Base-by-base conservation (phyloP, 345 rosid genomes). In the Ricinus communis region DNA sequence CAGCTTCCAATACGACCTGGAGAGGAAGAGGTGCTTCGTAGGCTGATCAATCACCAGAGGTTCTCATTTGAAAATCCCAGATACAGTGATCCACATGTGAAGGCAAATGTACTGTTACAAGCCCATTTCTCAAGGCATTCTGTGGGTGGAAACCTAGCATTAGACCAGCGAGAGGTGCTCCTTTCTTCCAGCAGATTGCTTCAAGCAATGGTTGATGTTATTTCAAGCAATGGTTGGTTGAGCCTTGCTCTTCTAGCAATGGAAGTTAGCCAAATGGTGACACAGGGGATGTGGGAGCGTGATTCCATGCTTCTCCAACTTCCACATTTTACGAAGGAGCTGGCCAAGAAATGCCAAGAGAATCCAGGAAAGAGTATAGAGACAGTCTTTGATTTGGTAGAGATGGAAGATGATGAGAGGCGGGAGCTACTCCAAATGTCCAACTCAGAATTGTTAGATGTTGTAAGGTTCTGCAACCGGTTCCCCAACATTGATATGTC, bases 231-330 rank as follows among this genome's bases (percentile, higher is more conserved):
- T 60, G 98, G 96, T 18, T 91, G 97, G 96, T 84, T 94, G 74
- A 85, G 85, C 82, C 96, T 86, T 79, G 95, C 97, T 31, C 88
- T 94, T 59, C 80, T 94, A 76, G 93, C 95, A 0, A 94, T 90
- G 96, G 95, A 91, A 79, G 87, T 87, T 61, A 90, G 93, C 85
- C 97, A 94, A 77, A 94, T 94, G 98, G 91, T 90, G 80, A 90
- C 96, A 12, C 97, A 94, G 70, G 96, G 91, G 73, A 86, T 91
- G 88, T 91, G 98, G 98, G 97, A 94, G 84, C 89, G 91, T 30
- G 96, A 90, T 79, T 85, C 97, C 18, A 85, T 90, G 90, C 98
- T 91, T 68, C 79, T 90, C 53, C 95, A 91, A 86, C 91, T 94
- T 70, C 97, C 96, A n/a, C 91, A 94, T 77, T 91, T 88, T 79